phyloP scores from a whole-genome alignment of 139 green algal genomes.

The Deuterostichococcus epilithicus region DNA sequence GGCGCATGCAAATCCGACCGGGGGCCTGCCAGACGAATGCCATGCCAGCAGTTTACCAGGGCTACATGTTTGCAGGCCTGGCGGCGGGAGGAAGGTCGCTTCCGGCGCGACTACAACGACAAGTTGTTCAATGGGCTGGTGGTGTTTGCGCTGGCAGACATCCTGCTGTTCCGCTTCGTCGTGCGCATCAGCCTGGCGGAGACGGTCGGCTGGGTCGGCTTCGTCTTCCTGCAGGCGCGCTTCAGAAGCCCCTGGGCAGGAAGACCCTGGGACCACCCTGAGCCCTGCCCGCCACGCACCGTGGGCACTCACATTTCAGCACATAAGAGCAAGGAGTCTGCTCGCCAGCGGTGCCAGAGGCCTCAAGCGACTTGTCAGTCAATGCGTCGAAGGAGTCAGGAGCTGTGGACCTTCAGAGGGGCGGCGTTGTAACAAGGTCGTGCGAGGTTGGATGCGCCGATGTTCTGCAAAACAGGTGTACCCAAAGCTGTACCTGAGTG shows the following conservation, averaged over 20 bases:
- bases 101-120: conserved; percentile 81
- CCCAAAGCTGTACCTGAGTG: conserved; percentile 40
- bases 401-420: not conserved
- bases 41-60: no score
- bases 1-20: no score
- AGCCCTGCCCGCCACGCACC: no score
- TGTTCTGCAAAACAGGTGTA: conserved; percentile 33
- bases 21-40: no score
- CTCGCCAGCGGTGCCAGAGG: not conserved
- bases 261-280: no score
- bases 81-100: conserved; percentile 46
- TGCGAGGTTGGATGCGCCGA: no score
- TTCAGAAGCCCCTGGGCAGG: not conserved
- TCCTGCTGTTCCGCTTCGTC: conserved; percentile 64
- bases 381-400: no score
- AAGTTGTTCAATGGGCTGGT: conserved; percentile 67
- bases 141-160: conserved; percentile 40
- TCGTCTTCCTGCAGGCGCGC: conserved; percentile 67
- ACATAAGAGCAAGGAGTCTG: not conserved
- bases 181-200: conserved; percentile 51
- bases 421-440: no score
- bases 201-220: conserved; percentile 52
- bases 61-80: no score
- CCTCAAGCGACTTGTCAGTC: no score
- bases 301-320: no score